Evolutionary conservation across 169 alveolate genomes (phyloP), one percentile per base, ranked within the genome.

Genomic region (Plasmodium fragile): DNA sequence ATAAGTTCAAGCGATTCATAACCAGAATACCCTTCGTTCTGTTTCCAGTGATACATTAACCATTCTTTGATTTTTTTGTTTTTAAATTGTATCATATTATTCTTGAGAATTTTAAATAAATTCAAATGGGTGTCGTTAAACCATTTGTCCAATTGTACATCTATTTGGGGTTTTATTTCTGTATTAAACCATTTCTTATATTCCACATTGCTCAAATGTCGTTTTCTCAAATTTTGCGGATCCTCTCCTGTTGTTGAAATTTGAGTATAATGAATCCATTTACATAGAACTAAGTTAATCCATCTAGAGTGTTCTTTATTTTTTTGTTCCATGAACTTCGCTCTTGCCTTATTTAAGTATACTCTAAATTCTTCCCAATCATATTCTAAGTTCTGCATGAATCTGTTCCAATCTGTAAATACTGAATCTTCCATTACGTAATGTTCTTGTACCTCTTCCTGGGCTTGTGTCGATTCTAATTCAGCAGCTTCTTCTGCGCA

Each of bases 21-120:
- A 41, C 30, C 18, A 16, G 1, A 5, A 36, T 18, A 30, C 22
- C 5, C 28, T 78, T 78, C 83, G 83, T 78, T 16, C 13, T 39
- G 11, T 39, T 36, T n/a, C 83, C 83, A 43, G 55, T 78, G 72
- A n/a, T 78, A 18, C 83, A 78, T 41, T 30, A 78, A 25, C 72
- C 72, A 78, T n/a, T 41, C 83, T 78, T 78, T 78, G 49, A 16
- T 78, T 78, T 78, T 43, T 36, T 78, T 41, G 18, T 41, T 6
- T 43, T 78, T 10, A 39, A n/a, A 78, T 25, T 41, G 39, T 13
- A 0, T 0, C 49, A 41, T 36, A 36, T 78, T 11, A 8, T 41
- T 78, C 4, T 0, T 32, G 6, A 78, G 10, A 30, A 41, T 36
- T 3, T 78, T 4, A 43, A 22, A 39, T 1, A 43, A 10, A 22